phyloP scores from a whole-genome alignment of 1,139 yeast genomes.

The Sugiyamaella pinicola region DNA sequence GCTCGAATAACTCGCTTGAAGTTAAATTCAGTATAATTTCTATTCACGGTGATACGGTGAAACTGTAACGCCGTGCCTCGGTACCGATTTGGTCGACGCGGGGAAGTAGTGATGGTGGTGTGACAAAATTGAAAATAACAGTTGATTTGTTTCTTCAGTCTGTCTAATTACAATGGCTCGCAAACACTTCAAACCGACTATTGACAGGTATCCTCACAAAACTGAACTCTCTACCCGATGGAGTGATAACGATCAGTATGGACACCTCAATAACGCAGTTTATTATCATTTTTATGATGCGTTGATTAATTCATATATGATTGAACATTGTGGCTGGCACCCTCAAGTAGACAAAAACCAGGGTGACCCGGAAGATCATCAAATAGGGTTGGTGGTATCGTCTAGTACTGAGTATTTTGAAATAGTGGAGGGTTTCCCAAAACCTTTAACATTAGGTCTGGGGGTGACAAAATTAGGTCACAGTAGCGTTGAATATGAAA shows the following conservation, averaged over 20 bases:
- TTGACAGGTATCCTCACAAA: conserved; percentile 33
- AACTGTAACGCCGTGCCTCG: neutral
- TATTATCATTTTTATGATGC: conserved; percentile 40
- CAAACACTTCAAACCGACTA: conserved; percentile 23
- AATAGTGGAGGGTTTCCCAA: conserved; percentile 38
- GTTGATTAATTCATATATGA: conserved; percentile 36
- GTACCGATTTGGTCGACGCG: neutral
- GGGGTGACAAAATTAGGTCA: conserved; percentile 37
- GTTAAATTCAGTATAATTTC: neutral
- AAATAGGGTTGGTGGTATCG: conserved; percentile 38
- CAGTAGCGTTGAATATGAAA: conserved; percentile 39
- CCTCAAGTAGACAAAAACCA: conserved; percentile 23
- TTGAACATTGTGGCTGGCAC: conserved; percentile 35
- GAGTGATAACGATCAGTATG: conserved; percentile 40
- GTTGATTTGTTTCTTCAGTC: neutral
- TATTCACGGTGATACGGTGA: neutral
- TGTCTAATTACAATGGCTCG: conserved; percentile 10
- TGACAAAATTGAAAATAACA: neutral
- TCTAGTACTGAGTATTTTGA: conserved; percentile 38
- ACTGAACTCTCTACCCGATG: conserved; percentile 35
- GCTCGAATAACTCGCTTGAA: neutral
- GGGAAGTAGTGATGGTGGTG: neutral
- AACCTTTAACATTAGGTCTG: conserved; percentile 37
- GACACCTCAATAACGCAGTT: conserved; percentile 41
- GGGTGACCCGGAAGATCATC: conserved; percentile 21